phyloP scores from a whole-genome alignment of 192 early-diverging fungal species.

The Jimgerdemannia flammicorona region DNA sequence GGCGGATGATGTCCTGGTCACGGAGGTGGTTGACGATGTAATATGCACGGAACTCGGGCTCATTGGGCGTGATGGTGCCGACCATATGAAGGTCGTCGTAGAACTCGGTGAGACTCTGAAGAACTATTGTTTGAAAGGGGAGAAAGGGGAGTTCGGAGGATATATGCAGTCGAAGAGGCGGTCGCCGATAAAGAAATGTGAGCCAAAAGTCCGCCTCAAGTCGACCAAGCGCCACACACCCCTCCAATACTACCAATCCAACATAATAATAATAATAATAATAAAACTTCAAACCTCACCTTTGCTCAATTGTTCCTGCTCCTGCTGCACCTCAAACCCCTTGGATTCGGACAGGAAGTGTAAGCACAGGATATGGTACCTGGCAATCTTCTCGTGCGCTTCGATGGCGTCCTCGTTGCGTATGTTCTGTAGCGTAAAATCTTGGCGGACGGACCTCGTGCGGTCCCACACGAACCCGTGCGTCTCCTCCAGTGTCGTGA shows the following conservation, averaged over 20 bases:
- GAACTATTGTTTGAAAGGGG: conserved; percentile 38
- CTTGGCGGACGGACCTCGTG: conserved; percentile 78
- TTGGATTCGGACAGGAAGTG: conserved; percentile 65
- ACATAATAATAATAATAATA: not conserved
- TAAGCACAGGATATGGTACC: conserved; percentile 80
- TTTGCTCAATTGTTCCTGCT: conserved; percentile 87
- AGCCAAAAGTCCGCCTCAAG: too few species aligned
- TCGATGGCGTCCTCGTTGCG: conserved; percentile 62
- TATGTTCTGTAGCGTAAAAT: conserved; percentile 85
- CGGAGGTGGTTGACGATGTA: conserved; percentile 35
- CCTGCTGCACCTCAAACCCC: conserved; percentile 70
- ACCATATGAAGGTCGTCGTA: conserved; percentile 72
- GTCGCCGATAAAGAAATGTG: not conserved
- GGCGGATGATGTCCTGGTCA: conserved; percentile 67
- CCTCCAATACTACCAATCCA: not conserved
- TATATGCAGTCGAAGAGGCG: not conserved
- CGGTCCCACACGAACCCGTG: conserved; percentile 85
- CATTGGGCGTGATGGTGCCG: conserved; percentile 59
- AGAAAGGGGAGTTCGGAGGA: conserved; percentile 1
- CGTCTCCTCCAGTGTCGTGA: conserved; percentile 52
- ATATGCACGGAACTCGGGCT: conserved; percentile 81
- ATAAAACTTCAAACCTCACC: conserved; percentile 36
- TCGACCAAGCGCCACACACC: not conserved
- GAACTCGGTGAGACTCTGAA: conserved; percentile 81
- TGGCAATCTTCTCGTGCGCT: conserved; percentile 78